A percentile compares a stretch with the other conserved stretches of the same genome.
phyloP scores from a whole-genome alignment of 2,329 filamentous ascomycete genomes.

The Monosporascus ibericus region DNA sequence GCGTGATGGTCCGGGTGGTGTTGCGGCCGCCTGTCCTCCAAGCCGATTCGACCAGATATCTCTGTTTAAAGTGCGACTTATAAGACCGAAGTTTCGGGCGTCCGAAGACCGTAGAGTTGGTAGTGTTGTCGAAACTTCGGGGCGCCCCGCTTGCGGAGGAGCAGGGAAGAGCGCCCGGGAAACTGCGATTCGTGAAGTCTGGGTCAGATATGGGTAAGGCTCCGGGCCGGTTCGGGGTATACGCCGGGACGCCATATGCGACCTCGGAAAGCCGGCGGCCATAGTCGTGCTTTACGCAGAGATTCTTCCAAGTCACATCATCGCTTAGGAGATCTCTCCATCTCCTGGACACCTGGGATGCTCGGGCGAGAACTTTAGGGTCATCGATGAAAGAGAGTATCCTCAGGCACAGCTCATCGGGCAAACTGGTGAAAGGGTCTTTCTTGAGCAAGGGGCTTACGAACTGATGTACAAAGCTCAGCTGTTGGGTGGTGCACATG shows the following conservation, averaged over 20 bases:
- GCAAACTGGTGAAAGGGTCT: constrained; percentile 87
- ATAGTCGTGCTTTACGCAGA: constrained; percentile 95
- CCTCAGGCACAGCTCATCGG: constrained; percentile 85
- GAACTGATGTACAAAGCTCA: constrained; percentile 95
- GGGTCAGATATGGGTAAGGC: constrained; percentile 28
- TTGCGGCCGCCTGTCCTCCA: constrained; percentile 90
- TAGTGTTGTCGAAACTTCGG: constrained; percentile 51
- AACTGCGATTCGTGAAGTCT: constrained; percentile 32
- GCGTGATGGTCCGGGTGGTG: constrained; percentile 81
- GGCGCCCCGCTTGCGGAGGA: constrained; percentile 30
- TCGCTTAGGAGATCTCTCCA: constrained; percentile 93
- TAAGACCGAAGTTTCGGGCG: constrained; percentile 73
- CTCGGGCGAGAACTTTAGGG: constrained; percentile 84
- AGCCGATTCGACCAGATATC: constrained; percentile 93
- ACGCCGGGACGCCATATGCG: constrained; percentile 27
- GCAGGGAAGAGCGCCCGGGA: constrained; percentile 37
- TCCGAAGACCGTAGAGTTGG: constrained; percentile 30
- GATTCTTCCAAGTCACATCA: constrained; percentile 96
- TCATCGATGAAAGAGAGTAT: constrained; percentile 97
- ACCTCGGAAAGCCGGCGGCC: constrained; percentile 52
- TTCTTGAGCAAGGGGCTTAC: constrained; percentile 92
- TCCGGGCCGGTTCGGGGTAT: constrained; percentile 24
- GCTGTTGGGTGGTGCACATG: constrained; percentile 87
- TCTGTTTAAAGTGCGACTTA: constrained; percentile 95
- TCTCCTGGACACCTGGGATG: constrained; percentile 90